phyloP scores from a whole-genome alignment of 768 basidiomycete genomes.

The Auriscalpium orientale region DNA sequence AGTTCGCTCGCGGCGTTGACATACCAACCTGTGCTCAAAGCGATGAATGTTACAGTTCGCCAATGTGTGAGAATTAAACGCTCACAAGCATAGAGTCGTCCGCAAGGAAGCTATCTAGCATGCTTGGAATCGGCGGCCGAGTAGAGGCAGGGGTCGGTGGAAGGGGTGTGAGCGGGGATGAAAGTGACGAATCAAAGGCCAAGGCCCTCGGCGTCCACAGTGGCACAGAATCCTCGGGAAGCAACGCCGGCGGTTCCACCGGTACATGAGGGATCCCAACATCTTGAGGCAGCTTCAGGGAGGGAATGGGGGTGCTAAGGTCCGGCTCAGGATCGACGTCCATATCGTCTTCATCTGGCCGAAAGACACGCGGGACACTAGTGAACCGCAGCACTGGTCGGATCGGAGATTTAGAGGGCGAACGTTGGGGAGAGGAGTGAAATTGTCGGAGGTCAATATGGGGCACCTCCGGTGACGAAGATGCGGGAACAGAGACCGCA shows the following conservation, averaged over 20 bases:
- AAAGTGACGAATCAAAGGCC: not conserved
- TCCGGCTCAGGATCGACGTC: not conserved
- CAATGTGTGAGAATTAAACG: too few species aligned
- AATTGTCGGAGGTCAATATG: constrained; percentile 6
- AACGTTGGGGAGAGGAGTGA: constrained; percentile 3
- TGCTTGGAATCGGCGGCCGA: too few species aligned
- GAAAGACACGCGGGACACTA: constrained; percentile 8
- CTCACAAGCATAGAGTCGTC: too few species aligned
- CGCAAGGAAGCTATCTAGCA: too few species aligned
- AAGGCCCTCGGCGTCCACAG: not conserved
- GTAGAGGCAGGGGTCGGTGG: not conserved
- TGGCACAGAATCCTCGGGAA: too few species aligned
- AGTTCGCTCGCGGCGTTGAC: too few species aligned
- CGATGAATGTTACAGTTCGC: too few species aligned
- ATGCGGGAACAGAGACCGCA: constrained; percentile 10
- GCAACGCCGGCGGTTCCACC: not conserved
- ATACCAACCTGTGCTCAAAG: too few species aligned
- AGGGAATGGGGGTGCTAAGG: not conserved
- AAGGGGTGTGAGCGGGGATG: not conserved
- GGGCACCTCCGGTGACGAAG: constrained; percentile 2
- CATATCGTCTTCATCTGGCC: not conserved
- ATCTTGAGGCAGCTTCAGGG: not conserved
- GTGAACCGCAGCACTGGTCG: constrained; percentile 13
- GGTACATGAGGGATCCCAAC: not conserved
- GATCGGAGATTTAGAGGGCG: constrained; percentile 2